phyloP scores from a whole-genome alignment of 176 grass and related monocot genomes.

The Zoysia japonica region DNA sequence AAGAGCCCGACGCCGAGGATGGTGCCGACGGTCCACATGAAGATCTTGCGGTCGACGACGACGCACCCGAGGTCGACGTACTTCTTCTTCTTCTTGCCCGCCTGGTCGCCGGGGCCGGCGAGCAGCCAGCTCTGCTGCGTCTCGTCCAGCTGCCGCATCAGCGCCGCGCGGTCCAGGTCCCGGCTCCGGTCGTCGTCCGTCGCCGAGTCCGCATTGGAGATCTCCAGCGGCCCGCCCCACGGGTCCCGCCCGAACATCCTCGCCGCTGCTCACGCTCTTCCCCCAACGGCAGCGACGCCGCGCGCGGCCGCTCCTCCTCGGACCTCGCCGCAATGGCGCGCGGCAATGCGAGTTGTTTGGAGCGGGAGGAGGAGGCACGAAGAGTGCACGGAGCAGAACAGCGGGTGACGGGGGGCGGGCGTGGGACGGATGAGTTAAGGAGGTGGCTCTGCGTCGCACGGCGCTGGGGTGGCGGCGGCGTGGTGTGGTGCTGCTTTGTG shows the following conservation, averaged over 20 bases:
- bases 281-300: background rate
- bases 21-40: conserved; percentile 84
- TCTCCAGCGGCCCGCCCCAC: conserved; percentile 86
- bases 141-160: conserved; percentile 85
- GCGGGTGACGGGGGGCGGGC: background rate
- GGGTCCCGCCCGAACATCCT: conserved; percentile 96
- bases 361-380: background rate
- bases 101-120: conserved; percentile 66
- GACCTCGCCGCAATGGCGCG: background rate
- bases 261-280: background rate
- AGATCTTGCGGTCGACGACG: conserved; percentile 82
- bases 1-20: conserved; percentile 71
- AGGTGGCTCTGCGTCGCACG: background rate
- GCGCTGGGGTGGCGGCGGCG: no score
- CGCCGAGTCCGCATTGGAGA: conserved; percentile 85
- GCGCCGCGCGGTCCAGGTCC: conserved; percentile 76
- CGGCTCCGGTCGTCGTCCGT: conserved; percentile 86
- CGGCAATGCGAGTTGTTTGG: conserved; percentile 18
- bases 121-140: conserved; percentile 96
- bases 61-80: conserved; percentile 84
- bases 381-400: background rate
- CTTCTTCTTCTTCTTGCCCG: conserved; percentile 75
- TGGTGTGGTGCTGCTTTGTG: background rate
- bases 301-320: background rate
- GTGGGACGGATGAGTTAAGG: conserved; percentile 20